Evolutionary conservation across 108 stramenopile genomes (phyloP).

Genomic region (Nitzschia sp.): DNA sequence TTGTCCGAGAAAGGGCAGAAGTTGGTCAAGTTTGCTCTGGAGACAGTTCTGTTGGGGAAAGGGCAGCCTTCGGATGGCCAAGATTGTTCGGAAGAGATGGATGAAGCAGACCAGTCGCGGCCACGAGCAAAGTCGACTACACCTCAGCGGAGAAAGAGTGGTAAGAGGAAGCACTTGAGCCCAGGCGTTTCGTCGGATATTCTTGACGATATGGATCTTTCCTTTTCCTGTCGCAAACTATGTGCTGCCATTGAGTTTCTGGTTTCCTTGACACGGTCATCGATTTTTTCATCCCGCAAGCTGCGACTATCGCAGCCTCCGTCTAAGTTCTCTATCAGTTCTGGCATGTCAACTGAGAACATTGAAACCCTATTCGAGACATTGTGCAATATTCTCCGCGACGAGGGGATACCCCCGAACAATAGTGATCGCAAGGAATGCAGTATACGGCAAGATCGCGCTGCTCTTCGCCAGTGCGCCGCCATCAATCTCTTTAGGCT

Average conservation of each 20-base stretch:
- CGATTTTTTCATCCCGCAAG: slow-evolving; percentile 30
- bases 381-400: slow-evolving; percentile 21
- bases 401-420: slow-evolving; percentile 21
- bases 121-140: not conserved
- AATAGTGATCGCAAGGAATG: slow-evolving; percentile 18
- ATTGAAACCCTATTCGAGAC: slow-evolving; percentile 22
- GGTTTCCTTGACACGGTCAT: slow-evolving; percentile 64
- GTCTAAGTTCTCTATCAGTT: not conserved
- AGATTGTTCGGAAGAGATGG: slow-evolving; percentile 36
- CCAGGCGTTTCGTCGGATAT: slow-evolving; percentile 8
- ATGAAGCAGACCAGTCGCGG: slow-evolving; percentile 32
- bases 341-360: not conserved
- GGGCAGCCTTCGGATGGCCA: slow-evolving; percentile 23
- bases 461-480: slow-evolving; percentile 74
- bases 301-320: not conserved
- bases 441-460: slow-evolving; percentile 44
- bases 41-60: slow-evolving; percentile 59
- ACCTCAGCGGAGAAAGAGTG: slow-evolving; percentile 9
- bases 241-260: slow-evolving; percentile 82
- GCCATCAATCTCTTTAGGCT: slow-evolving; percentile 71
- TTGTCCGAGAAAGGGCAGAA: slow-evolving; percentile 50
- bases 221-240: slow-evolving; percentile 56
- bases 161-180: slow-evolving; percentile 11
- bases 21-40: slow-evolving; percentile 66
- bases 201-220: slow-evolving; percentile 49